These are phyloP conservation scores for Termitomyces sp. DNA, from an alignment of 768 basidiomycete species.

Conservation along the genomic window DNA sequence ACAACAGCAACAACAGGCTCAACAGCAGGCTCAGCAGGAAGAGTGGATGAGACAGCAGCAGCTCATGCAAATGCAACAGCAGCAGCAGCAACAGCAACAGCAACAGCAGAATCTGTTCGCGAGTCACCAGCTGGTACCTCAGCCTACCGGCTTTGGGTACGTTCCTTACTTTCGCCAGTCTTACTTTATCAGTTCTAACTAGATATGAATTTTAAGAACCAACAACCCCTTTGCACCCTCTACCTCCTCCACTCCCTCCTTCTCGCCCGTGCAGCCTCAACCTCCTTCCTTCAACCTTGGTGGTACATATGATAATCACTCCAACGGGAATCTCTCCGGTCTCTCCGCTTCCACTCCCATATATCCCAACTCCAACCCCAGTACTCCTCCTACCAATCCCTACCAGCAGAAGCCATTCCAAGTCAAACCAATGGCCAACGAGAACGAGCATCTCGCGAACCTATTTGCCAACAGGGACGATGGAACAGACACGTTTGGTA, in stretches of 20 bases:
- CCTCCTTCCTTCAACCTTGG: slow-evolving; percentile 64
- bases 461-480: slow-evolving; percentile 89
- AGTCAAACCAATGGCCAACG: slow-evolving; percentile 40
- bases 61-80: slow-evolving; percentile 44
- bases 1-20: slow-evolving; percentile 44
- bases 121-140: slow-evolving; percentile 25
- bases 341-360: slow-evolving; percentile 35
- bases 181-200: slow-evolving; percentile 19
- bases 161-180: slow-evolving; percentile 21
- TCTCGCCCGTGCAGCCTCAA: slow-evolving; percentile 21
- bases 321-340: slow-evolving; percentile 40
- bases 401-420: slow-evolving; percentile 26
- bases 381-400: slow-evolving; percentile 21
- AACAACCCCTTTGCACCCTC: slow-evolving; percentile 92
- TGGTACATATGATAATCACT: slow-evolving; percentile 63
- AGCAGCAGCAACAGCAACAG: slow-evolving; percentile 57
- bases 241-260: slow-evolving; percentile 29
- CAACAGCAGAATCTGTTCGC: slow-evolving; percentile 41
- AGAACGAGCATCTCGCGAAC: slow-evolving; percentile 77
- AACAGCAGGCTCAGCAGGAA: slow-evolving; percentile 47
- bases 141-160: slow-evolving; percentile 78
- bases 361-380: slow-evolving; percentile 11
- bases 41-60: slow-evolving; percentile 43
- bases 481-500: slow-evolving; percentile 95
- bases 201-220: slow-evolving; percentile 44